Evolutionary conservation across 1,139 yeast genomes (phyloP).

Genomic region (Lodderomyces margitis): DNA sequence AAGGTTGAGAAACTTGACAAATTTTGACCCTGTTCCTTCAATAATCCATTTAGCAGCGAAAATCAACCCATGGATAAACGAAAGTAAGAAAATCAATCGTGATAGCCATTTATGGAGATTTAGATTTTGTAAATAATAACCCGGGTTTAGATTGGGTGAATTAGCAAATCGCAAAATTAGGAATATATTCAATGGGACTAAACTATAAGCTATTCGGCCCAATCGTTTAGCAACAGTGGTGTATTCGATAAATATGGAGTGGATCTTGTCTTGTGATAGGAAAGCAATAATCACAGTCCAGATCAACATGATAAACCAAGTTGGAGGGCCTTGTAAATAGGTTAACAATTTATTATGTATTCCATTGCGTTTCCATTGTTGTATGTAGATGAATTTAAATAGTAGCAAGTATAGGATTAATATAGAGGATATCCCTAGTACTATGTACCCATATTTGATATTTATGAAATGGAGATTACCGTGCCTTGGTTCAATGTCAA

Average conservation of each 20-base stretch:
- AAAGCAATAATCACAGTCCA: conserved; percentile 33
- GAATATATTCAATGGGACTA: conserved; percentile 63
- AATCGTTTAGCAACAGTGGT: conserved; percentile 33
- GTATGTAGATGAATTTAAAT: conserved; percentile 12
- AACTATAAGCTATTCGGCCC: conserved; percentile 63
- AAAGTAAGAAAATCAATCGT: conserved; percentile 54
- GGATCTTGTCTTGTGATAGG: conserved; percentile 22
- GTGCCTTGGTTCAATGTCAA: conserved; percentile 20
- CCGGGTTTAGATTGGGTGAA: conserved; percentile 43
- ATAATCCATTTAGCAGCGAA: conserved; percentile 48
- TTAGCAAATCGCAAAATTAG: conserved; percentile 56
- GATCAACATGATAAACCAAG: conserved; percentile 24
- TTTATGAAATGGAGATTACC: conserved; percentile 35
- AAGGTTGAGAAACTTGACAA: conserved; percentile 49
- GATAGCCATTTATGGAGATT: conserved; percentile 81
- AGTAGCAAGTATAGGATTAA: conserved; percentile 17
- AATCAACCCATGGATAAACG: conserved; percentile 57
- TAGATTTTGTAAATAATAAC: conserved; percentile 56
- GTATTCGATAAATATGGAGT: conserved; percentile 22
- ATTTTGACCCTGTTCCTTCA: conserved; percentile 36
- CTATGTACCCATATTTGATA: conserved; percentile 48
- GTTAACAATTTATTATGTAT: conserved; percentile 16
- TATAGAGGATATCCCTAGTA: conserved; percentile 34
- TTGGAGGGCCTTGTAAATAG: conserved; percentile 22
- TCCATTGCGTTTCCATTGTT: conserved; percentile 26